Conservation (phyloP, 2,329 filamentous ascomycete species). For the Penicillium decumbens region DNA sequence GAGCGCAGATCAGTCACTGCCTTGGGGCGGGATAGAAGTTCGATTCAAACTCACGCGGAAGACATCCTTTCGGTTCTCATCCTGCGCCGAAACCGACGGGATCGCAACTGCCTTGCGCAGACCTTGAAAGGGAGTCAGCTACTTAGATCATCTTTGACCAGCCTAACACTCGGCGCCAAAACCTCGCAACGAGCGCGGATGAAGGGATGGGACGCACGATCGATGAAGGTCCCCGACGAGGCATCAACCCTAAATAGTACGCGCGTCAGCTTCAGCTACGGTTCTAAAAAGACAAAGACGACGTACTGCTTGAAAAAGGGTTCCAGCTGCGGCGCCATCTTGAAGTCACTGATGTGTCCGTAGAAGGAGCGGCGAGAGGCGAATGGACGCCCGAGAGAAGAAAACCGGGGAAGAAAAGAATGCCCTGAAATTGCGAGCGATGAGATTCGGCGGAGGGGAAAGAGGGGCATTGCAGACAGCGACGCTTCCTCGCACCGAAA, state of each 20-base stretch:
- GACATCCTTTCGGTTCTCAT: slow-evolving; percentile 82
- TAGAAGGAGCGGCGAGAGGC: slow-evolving; percentile 38
- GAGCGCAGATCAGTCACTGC: not conserved
- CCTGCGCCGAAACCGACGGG: slow-evolving; percentile 89
- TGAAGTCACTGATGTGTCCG: slow-evolving; percentile 48
- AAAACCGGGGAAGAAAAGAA: slow-evolving; percentile 16
- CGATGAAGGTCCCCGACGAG: slow-evolving; percentile 76
- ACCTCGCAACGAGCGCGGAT: not conserved
- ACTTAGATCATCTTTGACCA: slow-evolving; percentile 4
- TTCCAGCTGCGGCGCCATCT: slow-evolving; percentile 88
- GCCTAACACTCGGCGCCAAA: not conserved
- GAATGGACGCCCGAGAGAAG: slow-evolving; percentile 11
- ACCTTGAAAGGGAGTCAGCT: slow-evolving; percentile 29
- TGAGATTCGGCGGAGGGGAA: slow-evolving; percentile 30
- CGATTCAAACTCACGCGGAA: slow-evolving; percentile 57
- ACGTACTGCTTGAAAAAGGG: slow-evolving; percentile 77
- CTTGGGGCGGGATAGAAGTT: not conserved
- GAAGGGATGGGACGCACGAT: slow-evolving; percentile 50
- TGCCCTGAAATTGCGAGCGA: slow-evolving; percentile 22
- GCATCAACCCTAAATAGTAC: slow-evolving; percentile 58
- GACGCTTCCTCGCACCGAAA: slow-evolving; percentile 1
- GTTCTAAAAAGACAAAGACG: not conserved
- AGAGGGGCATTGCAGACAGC: slow-evolving; percentile 31
- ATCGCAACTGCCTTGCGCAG: slow-evolving; percentile 91
- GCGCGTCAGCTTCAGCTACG: slow-evolving; percentile 1